These are phyloP conservation scores for Backusella australiensis DNA, from an alignment of 192 early-diverging fungal genomes.

Conservation along the genomic window DNA sequence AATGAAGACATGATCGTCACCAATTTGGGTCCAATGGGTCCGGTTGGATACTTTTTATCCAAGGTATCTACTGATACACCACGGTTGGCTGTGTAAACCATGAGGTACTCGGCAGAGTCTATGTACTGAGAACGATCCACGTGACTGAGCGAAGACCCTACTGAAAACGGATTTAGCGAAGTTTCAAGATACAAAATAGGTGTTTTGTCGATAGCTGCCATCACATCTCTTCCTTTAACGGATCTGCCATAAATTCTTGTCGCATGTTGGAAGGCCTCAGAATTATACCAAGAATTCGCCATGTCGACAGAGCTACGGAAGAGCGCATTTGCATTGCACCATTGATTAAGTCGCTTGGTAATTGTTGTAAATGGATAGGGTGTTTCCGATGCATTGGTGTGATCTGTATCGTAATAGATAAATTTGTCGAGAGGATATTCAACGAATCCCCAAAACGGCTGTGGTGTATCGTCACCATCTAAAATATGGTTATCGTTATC, in stretches of 20 bases:
- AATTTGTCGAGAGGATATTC: slow-evolving; percentile 34
- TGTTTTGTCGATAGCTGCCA: neutral
- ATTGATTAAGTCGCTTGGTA: slow-evolving; percentile 18
- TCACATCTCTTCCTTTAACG: neutral
- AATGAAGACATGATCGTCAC: slow-evolving; percentile 16
- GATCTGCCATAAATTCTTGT: slow-evolving; percentile 16
- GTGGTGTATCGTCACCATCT: slow-evolving; percentile 10
- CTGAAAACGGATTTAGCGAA: slow-evolving; percentile 28
- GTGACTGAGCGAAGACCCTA: slow-evolving; percentile 40
- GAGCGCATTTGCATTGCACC: slow-evolving; percentile 24
- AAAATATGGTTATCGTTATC: neutral
- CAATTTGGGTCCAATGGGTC: slow-evolving; percentile 39
- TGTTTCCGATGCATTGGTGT: neutral
- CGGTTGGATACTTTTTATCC: slow-evolving; percentile 10
- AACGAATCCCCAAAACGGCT: slow-evolving; percentile 37
- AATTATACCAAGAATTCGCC: slow-evolving; percentile 19
- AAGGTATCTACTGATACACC: slow-evolving; percentile 28
- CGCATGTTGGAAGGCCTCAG: neutral
- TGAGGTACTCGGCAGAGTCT: slow-evolving; percentile 37
- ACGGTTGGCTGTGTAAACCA: slow-evolving; percentile 35
- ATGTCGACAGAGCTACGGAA: slow-evolving; percentile 22
- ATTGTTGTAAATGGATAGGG: slow-evolving; percentile 13
- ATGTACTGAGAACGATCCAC: slow-evolving; percentile 34
- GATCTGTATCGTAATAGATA: neutral
- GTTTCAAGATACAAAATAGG: slow-evolving; percentile 34